These are phyloP conservation scores for Neonothopanus nambi DNA, from an alignment of 1,284 basidiomycete genomes.

Conservation along the genomic window DNA sequence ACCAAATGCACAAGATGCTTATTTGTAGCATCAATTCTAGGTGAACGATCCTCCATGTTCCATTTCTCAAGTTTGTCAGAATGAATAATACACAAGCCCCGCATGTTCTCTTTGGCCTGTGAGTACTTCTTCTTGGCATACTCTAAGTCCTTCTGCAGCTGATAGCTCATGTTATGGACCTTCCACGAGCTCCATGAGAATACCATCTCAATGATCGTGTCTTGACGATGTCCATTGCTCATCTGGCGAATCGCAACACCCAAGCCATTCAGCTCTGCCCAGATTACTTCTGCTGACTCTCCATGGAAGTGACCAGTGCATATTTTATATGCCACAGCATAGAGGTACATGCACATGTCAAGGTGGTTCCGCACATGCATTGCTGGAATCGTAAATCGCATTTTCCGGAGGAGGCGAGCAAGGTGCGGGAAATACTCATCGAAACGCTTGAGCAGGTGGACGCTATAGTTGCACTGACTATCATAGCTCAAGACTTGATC, in stretches of 20 bases:
- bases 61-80: too few relatives aligned
- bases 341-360: background rate
- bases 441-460: background rate
- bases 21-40: too few relatives aligned
- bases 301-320: conserved; percentile 15
- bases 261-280: conserved; percentile 13
- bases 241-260: conserved; percentile 12
- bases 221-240: background rate
- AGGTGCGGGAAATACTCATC: background rate
- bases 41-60: too few relatives aligned
- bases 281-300: conserved; percentile 12
- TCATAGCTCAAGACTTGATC: background rate
- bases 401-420: background rate
- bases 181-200: background rate
- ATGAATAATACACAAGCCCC: too few relatives aligned
- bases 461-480: background rate
- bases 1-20: too few relatives aligned
- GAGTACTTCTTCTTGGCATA: too few relatives aligned
- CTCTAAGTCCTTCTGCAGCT: too few relatives aligned
- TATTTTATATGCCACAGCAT: conserved; percentile 9
- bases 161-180: background rate
- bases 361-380: background rate
- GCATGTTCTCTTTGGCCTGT: too few relatives aligned
- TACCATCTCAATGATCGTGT: background rate
- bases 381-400: background rate